Evolutionary conservation across 345 rosid genomes (phyloP), one percentile per base, ranked within the genome.

Genomic region (Abelmoschus esculentus): DNA sequence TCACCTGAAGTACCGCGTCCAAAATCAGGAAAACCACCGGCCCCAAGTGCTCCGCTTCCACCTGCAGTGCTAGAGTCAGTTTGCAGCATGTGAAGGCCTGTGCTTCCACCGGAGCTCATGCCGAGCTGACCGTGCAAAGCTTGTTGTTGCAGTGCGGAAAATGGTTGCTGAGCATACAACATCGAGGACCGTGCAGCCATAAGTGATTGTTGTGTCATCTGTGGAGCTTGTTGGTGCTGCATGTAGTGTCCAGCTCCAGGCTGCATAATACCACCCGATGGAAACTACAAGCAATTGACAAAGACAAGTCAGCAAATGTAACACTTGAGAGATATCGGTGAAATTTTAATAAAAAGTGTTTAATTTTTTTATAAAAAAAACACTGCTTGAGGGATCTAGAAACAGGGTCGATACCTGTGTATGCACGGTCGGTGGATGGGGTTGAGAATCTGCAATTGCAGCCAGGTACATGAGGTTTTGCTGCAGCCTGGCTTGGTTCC

Each of bases 381-480:
- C n/a, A n/a, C n/a, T n/a, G n/a, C n/a, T 13, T 0, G 13, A 66
- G 18, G 57, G n/a, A 53, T 8, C 13, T n/a, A 56, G 60, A 13
- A 63, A 73, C 5, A 6, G 44, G n/a, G 36, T 6, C 44, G 17
- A 22, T 70, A 92, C 99, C 96, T 92, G 99, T 73, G 90, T 15
- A 80, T 95, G 99, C 85, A 88, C 59, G 4, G 77, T 54, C 9
- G 98, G 91, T 11, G 92, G 90, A 62, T 87, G 99, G 67, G 99
- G 99, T 77, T 96, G 99, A 82, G 97, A 87, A 83, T 96, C 99
- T 13, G 99, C 99, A 15, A 96, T 92, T 19, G 99, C 99, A 75
- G 98, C 99, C 66, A 96, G 80, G 85, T 92, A 96, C 99, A 92
- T 96, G 50, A 96, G 92, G 79, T 96, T 96, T 19, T 91, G 80